phyloP scores from a whole-genome alignment of 495 filamentous ascomycete species.

The Aspergillus steynii region DNA sequence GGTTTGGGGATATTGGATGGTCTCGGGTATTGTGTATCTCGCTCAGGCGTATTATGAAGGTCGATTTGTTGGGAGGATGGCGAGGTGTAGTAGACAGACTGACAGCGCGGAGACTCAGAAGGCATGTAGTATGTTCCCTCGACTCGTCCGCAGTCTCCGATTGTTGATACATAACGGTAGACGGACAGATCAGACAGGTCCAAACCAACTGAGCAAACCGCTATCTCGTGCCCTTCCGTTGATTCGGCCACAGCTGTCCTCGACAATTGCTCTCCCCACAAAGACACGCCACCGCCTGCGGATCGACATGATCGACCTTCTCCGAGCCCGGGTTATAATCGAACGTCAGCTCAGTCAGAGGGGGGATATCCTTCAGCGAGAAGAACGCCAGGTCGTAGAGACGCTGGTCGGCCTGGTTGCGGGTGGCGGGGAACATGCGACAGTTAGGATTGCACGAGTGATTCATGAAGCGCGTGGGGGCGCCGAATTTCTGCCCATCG shows the following conservation, averaged over 20 bases:
- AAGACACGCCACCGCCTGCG: conserved; percentile 61
- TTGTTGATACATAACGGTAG: no score
- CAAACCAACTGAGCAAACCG: not conserved
- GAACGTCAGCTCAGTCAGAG: conserved; percentile 78
- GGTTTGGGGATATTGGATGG: no score
- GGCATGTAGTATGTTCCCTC: no score
- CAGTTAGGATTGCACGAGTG: conserved; percentile 73
- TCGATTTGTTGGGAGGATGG: no score
- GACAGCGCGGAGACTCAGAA: no score
- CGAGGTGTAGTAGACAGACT: no score
- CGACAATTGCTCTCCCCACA: conserved; percentile 69
- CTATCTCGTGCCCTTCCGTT: conserved; percentile 34
- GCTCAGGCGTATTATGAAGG: no score
- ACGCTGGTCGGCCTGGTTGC: conserved; percentile 69
- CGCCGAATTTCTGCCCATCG: conserved; percentile 61
- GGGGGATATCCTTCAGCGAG: conserved; percentile 65
- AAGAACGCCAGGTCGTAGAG: conserved; percentile 91
- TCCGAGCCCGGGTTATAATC: conserved; percentile 71
- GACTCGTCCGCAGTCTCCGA: no score
- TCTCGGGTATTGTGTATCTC: no score
- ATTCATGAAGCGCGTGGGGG: conserved; percentile 62
- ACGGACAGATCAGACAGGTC: not conserved
- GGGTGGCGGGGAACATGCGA: conserved; percentile 78
- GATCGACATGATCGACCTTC: conserved; percentile 49
- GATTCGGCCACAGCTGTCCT: conserved; percentile 62